Evolutionary conservation across 2,329 filamentous ascomycete species (phyloP).

Genomic region (Pseudophaeomoniella oleicola): DNA sequence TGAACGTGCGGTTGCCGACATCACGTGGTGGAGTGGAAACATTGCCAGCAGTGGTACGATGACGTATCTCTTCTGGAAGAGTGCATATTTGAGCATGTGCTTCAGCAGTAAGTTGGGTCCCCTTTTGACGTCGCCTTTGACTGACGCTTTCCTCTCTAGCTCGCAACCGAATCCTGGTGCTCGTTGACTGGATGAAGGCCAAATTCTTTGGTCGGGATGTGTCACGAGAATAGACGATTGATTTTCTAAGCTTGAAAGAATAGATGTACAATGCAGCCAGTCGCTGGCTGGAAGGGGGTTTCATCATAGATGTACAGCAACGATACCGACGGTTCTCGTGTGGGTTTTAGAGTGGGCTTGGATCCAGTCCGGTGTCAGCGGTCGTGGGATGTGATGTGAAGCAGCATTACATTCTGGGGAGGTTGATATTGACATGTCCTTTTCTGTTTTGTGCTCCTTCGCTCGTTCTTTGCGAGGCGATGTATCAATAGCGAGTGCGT

Average conservation of each 20-base stretch:
- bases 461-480: not conserved
- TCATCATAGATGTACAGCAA: not conserved
- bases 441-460: not conserved
- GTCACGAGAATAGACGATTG: slow-evolving; percentile 32
- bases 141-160: slow-evolving; percentile 33
- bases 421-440: no score
- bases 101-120: slow-evolving; percentile 96
- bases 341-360: no score
- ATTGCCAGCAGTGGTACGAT: slow-evolving; percentile 82
- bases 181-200: slow-evolving; percentile 92
- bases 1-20: slow-evolving; percentile 93
- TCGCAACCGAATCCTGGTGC: slow-evolving; percentile 84
- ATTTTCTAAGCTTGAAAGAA: not conserved
- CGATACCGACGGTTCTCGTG: not conserved
- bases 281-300: no score
- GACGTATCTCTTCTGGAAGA: slow-evolving; percentile 97
- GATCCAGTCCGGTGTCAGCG: no score
- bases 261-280: not conserved
- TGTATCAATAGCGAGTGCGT: not conserved
- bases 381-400: not conserved
- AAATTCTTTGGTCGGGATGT: slow-evolving; percentile 94
- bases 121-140: slow-evolving; percentile 2
- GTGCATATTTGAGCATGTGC: slow-evolving; percentile 98
- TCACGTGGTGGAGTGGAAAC: slow-evolving; percentile 95
- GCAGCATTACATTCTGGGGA: no score